These are phyloP conservation scores for Hagleromyces aurorensis DNA, from an alignment of 805 yeast species.

Conservation along the genomic window DNA sequence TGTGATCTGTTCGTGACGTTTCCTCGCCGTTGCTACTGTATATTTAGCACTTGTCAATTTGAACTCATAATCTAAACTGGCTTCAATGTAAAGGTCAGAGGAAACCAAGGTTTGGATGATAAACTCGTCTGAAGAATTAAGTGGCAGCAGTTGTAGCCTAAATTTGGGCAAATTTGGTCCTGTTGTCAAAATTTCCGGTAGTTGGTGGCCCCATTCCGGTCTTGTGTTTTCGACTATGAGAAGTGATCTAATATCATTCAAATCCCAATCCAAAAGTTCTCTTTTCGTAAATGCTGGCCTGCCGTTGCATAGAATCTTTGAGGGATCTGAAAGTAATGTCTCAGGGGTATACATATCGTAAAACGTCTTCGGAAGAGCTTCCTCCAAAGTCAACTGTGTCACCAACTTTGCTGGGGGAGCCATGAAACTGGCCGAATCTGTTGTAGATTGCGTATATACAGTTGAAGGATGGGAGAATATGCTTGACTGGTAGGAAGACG, in stretches of 20 bases:
- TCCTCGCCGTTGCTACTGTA: slow-evolving; percentile 51
- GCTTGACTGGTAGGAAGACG: slow-evolving; percentile 22
- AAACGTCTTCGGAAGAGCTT: slow-evolving; percentile 46
- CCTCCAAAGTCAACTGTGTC: slow-evolving; percentile 33
- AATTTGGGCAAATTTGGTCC: slow-evolving; percentile 32
- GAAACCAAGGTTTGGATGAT: slow-evolving; percentile 43
- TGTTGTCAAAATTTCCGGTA: slow-evolving; percentile 37
- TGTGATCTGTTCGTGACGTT: slow-evolving; percentile 36
- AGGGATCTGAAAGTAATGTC: slow-evolving; percentile 36
- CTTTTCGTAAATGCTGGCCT: slow-evolving; percentile 58
- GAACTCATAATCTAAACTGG: slow-evolving; percentile 46
- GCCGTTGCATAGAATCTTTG: slow-evolving; percentile 40
- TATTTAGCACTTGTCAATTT: slow-evolving; percentile 52
- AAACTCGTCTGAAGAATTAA: slow-evolving; percentile 40
- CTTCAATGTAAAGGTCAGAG: slow-evolving; percentile 61
- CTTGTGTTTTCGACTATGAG: slow-evolving; percentile 43
- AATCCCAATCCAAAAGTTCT: slow-evolving; percentile 59
- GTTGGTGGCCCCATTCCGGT: slow-evolving; percentile 48
- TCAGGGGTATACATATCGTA: slow-evolving; percentile 54
- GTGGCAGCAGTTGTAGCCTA: slow-evolving; percentile 44
- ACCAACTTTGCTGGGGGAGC: slow-evolving; percentile 10
- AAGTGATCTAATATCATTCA: slow-evolving; percentile 60
- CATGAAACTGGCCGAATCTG: slow-evolving; percentile 8
- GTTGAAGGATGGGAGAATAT: slow-evolving; percentile 25
- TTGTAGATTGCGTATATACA: slow-evolving; percentile 11